Evolutionary conservation across 2,329 filamentous ascomycete species (phyloP), one percentile per base, ranked within the genome.

Genomic region (Claviceps paspali): DNA sequence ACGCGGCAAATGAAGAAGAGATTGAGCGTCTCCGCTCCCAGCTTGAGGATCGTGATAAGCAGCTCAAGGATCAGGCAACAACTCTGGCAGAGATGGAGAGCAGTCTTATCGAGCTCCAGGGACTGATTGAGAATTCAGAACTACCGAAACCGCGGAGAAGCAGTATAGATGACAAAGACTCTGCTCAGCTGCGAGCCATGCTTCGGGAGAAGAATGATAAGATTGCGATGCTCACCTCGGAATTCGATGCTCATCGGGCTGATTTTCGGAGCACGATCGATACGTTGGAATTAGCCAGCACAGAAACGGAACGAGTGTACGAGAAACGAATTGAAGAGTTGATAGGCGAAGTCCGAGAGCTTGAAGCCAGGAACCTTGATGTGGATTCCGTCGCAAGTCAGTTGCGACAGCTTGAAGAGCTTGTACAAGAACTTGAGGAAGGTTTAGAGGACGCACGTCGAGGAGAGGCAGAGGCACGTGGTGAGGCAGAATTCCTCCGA

Each of bases 191-290:
- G 40, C 77, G 87, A 38, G 73, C 79, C n/a, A 61, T 93, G 48
- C 62, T 98, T 38, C 73, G 84, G 18, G 91, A 98, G 60, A 95
- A 93, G 69, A 95, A 95, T 50, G 91, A 98, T 41, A 94, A 87
- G 64, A 95, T 98, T 46, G 78, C 81, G 19, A 79, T 88, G 67
- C 71, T 98, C 47, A 96, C 87, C 1, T 76, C 83, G 7, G 91
- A 98, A 53, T 98, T 98, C 50, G 91, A 98, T 53, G 76, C 81
- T 8, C 88, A 98, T 54, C 74, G 91, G 41, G 88, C 91, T 14
- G 91, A 98, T 57, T 98, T 98, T 60, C 71, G 91, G 47, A 94
- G 84, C 56, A 98, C 91, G 14, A 91, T 98, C 43, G 91, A 98
- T 60, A 94, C 88, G 0, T 67, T 98, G 35, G 91, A 98, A 57